Conservation (phyloP, 495 filamentous ascomycete genomes). For the Aspergillus taichungensis region DNA sequence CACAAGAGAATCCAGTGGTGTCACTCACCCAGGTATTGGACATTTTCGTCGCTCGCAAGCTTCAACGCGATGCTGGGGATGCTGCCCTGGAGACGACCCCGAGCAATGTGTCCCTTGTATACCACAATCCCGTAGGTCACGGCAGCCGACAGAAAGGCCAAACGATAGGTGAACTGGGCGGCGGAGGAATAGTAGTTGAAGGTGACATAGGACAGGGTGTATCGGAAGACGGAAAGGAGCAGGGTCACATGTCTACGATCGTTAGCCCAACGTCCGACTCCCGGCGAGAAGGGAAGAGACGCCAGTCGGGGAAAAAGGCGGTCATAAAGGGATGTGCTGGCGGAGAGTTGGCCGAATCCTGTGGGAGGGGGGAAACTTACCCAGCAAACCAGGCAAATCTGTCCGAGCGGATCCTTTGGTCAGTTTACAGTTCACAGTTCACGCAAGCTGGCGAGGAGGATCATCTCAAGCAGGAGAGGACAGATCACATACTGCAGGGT, state of each 20-base stretch:
- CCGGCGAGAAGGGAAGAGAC: slow-evolving; percentile 1
- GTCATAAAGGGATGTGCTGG: not conserved
- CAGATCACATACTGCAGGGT: slow-evolving; percentile 70
- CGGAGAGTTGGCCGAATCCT: not conserved
- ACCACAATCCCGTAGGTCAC: slow-evolving; percentile 96
- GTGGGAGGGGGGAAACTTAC: slow-evolving; percentile 44
- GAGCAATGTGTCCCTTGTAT: slow-evolving; percentile 92
- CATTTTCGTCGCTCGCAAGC: slow-evolving; percentile 81
- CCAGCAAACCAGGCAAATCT: slow-evolving; percentile 83
- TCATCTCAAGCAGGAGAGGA: slow-evolving; percentile 8
- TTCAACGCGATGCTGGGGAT: slow-evolving; percentile 52
- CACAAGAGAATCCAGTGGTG: not conserved
- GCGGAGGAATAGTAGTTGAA: slow-evolving; percentile 68
- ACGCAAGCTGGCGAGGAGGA: too few species aligned
- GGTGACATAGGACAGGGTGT: slow-evolving; percentile 69
- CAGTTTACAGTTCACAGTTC: slow-evolving; percentile 24
- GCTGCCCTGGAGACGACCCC: slow-evolving; percentile 53
- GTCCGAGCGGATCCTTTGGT: slow-evolving; percentile 7
- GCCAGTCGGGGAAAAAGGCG: not conserved
- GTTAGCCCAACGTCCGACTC: slow-evolving; percentile 15
- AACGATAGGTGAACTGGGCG: slow-evolving; percentile 77
- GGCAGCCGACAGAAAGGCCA: slow-evolving; percentile 79
- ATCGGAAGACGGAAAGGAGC: slow-evolving; percentile 73
- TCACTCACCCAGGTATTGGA: slow-evolving; percentile 86
- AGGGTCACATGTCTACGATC: slow-evolving; percentile 65